Conservation (phyloP, 225 moss, liverwort and hornwort species). For the Takakia lepidozioides region DNA sequence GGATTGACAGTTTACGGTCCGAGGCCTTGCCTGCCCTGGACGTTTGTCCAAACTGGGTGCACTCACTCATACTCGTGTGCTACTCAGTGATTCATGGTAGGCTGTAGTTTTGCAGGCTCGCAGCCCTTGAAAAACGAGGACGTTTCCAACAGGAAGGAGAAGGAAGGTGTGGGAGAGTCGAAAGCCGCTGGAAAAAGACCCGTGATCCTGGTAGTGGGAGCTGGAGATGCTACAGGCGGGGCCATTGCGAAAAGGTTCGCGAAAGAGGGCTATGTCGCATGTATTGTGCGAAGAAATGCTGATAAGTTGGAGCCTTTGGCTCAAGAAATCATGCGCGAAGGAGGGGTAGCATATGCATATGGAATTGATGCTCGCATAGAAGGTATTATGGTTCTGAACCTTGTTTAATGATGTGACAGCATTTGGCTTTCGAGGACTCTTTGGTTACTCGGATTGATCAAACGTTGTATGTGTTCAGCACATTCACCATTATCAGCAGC, state of each 20-base stretch:
- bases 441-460: no score
- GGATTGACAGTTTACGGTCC: no score
- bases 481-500: no score
- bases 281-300: slow-evolving; percentile 61
- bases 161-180: slow-evolving; percentile 1
- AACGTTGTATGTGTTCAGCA: no score
- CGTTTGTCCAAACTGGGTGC: no score
- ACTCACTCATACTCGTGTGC: no score
- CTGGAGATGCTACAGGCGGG: slow-evolving; percentile 63
- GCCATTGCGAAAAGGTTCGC: slow-evolving; percentile 62
- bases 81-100: no score
- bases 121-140: slow-evolving; percentile 3
- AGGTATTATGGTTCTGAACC: slow-evolving; percentile 17
- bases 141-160: slow-evolving; percentile 7
- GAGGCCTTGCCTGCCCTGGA: no score
- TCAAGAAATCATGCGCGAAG: slow-evolving; percentile 31
- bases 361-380: slow-evolving; percentile 68
- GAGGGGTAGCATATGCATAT: slow-evolving; percentile 49
- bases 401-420: no score
- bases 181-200: slow-evolving; percentile 13
- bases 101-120: slow-evolving; percentile 9
- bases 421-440: no score
- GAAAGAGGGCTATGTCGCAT: slow-evolving; percentile 51
- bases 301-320: slow-evolving; percentile 37
- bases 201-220: slow-evolving; percentile 62